Conservation (phyloP, 306 rosid species). For the Oemleria cerasiformis region DNA sequence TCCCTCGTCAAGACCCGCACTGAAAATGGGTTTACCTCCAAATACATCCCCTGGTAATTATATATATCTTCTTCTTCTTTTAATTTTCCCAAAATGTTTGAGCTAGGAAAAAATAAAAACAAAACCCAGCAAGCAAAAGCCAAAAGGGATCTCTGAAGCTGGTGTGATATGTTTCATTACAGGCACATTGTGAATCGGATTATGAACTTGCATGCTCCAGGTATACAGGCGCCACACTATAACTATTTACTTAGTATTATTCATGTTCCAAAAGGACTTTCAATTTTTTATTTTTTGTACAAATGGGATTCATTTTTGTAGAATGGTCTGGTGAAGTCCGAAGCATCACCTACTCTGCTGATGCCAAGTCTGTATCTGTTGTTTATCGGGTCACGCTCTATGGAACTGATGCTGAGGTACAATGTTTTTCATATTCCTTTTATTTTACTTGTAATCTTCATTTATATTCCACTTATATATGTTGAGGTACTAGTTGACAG, state of each 20-base stretch:
- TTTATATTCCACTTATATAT: too few relatives aligned
- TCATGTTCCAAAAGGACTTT: not conserved
- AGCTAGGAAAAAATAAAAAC: not conserved
- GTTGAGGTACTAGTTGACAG: not conserved
- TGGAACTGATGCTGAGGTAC: conserved; percentile 90
- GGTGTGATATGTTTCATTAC: not conserved
- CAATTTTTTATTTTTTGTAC: not conserved
- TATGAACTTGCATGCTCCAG: conserved; percentile 79
- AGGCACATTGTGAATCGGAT: conserved; percentile 79
- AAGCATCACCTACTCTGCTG: conserved; percentile 55
- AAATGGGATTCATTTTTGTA: conserved; percentile 14
- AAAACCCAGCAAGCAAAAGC: not conserved
- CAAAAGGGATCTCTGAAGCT: not conserved
- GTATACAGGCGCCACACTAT: conserved; percentile 35
- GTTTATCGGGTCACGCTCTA: conserved; percentile 83
- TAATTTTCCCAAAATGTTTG: not conserved
- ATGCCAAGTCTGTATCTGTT: conserved; percentile 71
- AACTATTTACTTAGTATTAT: not conserved
- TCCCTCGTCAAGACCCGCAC: conserved; percentile 53
- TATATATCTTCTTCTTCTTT: not conserved
- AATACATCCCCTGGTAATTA: conserved; percentile 69
- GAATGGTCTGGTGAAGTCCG: conserved; percentile 92
- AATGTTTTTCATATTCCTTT: not conserved
- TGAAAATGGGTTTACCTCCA: conserved; percentile 50
- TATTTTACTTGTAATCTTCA: not conserved